Evolutionary conservation across 306 rosid genomes (phyloP).

Genomic region (Morella rubra): DNA sequence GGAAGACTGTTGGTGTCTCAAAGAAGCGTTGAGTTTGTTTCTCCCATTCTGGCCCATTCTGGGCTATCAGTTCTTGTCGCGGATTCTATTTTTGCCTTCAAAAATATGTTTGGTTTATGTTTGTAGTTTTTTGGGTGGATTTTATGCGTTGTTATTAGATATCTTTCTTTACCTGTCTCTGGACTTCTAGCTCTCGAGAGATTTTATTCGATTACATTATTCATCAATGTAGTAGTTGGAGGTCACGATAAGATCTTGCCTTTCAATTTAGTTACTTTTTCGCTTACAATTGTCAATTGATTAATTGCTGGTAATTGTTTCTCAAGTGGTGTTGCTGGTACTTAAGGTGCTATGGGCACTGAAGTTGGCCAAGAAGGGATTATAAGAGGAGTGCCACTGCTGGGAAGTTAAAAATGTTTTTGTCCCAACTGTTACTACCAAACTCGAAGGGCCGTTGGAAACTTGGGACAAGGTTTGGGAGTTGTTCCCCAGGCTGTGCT

Average conservation of each 20-base stretch:
- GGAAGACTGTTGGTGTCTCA: constrained; percentile 98
- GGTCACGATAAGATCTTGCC: not conserved
- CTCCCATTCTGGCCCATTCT: constrained; percentile 6
- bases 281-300: not conserved
- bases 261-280: not conserved
- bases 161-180: not conserved
- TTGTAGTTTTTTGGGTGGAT: constrained; percentile 26
- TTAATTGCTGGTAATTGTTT: not conserved
- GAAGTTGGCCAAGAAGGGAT: not conserved
- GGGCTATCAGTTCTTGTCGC: constrained; percentile 15
- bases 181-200: constrained; percentile 23
- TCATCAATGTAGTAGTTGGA: not conserved
- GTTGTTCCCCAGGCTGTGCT: no score
- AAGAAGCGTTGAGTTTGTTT: constrained; percentile 71
- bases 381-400: no score
- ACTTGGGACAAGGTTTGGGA: no score
- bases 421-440: no score
- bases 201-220: constrained; percentile 17
- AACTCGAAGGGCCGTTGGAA: not conserved
- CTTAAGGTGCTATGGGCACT: not conserved
- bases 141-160: constrained; percentile 23
- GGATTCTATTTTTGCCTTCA: constrained; percentile 16
- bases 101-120: constrained; percentile 20
- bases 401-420: no score
- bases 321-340: not conserved